These are phyloP conservation scores for Scheffersomyces stipitis DNA, from an alignment of 805 yeast genomes.

Conservation along the genomic window DNA sequence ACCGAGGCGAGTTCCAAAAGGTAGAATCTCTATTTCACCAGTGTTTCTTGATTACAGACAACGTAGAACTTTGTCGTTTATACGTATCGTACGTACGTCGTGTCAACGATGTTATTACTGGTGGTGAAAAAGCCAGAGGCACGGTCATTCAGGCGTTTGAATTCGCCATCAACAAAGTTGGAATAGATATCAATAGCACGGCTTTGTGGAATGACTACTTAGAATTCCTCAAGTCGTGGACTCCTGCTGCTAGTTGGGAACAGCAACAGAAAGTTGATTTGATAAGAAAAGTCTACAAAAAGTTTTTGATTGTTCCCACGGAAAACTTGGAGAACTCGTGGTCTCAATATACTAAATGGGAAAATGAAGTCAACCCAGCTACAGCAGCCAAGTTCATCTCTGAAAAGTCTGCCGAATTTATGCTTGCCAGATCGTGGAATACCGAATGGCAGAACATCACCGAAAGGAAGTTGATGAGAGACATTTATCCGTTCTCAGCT, in stretches of 20 bases:
- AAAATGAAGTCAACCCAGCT: constrained; percentile 67
- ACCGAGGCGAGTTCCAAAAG: constrained; percentile 58
- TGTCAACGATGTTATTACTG: constrained; percentile 67
- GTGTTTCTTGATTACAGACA: constrained; percentile 60
- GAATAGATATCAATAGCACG: constrained; percentile 71
- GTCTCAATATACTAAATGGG: constrained; percentile 81
- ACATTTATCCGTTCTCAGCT: constrained; percentile 27
- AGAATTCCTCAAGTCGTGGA: constrained; percentile 75
- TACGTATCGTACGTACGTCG: constrained; percentile 79
- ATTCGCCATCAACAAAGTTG: constrained; percentile 74
- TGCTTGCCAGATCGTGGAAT: constrained; percentile 79
- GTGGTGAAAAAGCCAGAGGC: constrained; percentile 77
- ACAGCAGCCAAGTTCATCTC: constrained; percentile 84
- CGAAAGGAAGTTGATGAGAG: constrained; percentile 45
- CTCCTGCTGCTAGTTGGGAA: constrained; percentile 79
- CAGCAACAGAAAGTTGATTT: constrained; percentile 77
- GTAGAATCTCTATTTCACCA: constrained; percentile 68
- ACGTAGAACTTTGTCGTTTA: constrained; percentile 70
- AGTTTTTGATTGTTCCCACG: constrained; percentile 73
- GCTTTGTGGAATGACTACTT: constrained; percentile 80
- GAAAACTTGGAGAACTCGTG: constrained; percentile 74
- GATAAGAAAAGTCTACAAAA: constrained; percentile 69
- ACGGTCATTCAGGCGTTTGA: constrained; percentile 80
- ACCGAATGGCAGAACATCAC: constrained; percentile 68
- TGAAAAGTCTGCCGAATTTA: constrained; percentile 78